These are phyloP conservation scores for Diutina pseudorugosa DNA, from an alignment of 1,139 yeast species.

Conservation along the genomic window DNA sequence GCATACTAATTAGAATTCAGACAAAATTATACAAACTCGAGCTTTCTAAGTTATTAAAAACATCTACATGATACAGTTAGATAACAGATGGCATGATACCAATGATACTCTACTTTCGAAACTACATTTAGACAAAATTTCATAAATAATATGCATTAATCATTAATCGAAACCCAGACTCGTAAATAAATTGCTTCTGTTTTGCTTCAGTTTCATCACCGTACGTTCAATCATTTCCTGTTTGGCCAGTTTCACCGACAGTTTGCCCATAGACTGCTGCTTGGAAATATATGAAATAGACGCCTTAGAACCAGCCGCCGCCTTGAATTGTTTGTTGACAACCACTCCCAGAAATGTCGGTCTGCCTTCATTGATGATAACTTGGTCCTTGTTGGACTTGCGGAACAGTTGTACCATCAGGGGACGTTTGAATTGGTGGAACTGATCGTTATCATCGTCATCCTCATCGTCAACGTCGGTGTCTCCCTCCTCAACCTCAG, in stretches of 20 bases:
- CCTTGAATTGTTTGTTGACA: constrained; percentile 41
- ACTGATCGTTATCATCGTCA: constrained; percentile 25
- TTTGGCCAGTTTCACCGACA: background rate
- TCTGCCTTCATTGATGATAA: constrained; percentile 17
- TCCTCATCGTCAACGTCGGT: constrained; percentile 12
- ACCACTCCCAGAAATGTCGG: constrained; percentile 39
- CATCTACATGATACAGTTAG: too few species aligned
- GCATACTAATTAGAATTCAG: too few species aligned
- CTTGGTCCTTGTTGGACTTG: constrained; percentile 22
- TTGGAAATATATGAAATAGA: constrained; percentile 45
- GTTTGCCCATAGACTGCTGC: background rate
- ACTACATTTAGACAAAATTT: background rate
- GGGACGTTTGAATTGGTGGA: constrained; percentile 32
- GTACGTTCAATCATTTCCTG: background rate
- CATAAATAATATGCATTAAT: background rate
- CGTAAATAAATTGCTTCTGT: background rate
- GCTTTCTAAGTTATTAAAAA: too few species aligned
- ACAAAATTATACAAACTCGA: too few species aligned
- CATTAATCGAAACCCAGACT: background rate
- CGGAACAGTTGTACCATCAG: constrained; percentile 38
- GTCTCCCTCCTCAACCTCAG: constrained; percentile 7
- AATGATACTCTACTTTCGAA: too few species aligned
- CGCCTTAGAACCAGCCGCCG: constrained; percentile 46
- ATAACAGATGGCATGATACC: too few species aligned
- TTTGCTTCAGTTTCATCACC: background rate